Evolutionary conservation across 768 basidiomycete genomes (phyloP), one percentile per base, ranked within the genome.

Genomic region (Mycena rosella): DNA sequence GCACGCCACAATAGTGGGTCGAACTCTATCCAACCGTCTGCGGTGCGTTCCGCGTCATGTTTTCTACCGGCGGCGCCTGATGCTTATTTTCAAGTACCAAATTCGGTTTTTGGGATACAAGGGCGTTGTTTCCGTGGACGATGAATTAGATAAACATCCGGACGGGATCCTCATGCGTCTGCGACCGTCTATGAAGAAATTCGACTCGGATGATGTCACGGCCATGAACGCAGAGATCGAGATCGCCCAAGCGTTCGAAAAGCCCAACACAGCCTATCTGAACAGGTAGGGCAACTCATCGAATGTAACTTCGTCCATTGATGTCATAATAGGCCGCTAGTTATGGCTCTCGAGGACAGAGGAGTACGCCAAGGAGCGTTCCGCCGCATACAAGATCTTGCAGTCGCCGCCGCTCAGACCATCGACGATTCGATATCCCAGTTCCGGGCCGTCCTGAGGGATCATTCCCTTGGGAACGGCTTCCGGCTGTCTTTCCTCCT

Each of bases 101-200:
- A 94, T 95, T 54, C 88, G 95, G 51, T 92, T 95, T 75, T 76
- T 95, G 49, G 94, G 93, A 22, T 94, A 84, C 78, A 96, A 96
- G 77, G 95, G 95, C 0, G 87, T 96, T 26, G 91, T 96, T 0
- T 84, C 80, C 5, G 84, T 95, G 14, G 94, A 96, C 72, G 77
- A 78, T 55, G 76, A 84, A 44, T 75, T 93, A 3, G 79, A 85
- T 53, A 78, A 79, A 52, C 70, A 78, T 20, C 71, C 80, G 18
- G 69, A 77, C 47, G 88, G 88, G 0, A 86, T 90, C 54, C 85
- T 84, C 20, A 92, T 96, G 91, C 84, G 90, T 30, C 74, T 94
- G 11, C 83, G 94, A 36, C 77, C 79, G 8, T 92, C 91, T 0
- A 95, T 95, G 93, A 85, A 83, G 38, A 96, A 96, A 71, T 95